A percentile compares a stretch with the other conserved stretches of the same genome.
These are phyloP conservation scores for Hyaloscypha hepaticicola DNA, from an alignment of 495 filamentous ascomycete species.

Conservation along the genomic window DNA sequence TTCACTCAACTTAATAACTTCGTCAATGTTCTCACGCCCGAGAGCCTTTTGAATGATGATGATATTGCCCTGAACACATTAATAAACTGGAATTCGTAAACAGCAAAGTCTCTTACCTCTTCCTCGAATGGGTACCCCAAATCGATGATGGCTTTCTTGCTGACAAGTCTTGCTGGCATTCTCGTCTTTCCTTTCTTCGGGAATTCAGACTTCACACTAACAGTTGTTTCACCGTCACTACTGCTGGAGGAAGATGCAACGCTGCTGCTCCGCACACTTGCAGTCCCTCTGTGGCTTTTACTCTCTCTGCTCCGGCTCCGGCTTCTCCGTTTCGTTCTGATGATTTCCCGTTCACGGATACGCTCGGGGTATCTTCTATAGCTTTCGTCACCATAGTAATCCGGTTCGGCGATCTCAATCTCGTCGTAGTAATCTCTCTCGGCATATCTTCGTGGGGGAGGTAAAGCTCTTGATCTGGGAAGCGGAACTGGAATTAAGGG, in stretches of 20 bases:
- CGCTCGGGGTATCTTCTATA: slow-evolving; percentile 59
- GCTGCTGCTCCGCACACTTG: slow-evolving; percentile 48
- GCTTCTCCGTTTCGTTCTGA: slow-evolving; percentile 39
- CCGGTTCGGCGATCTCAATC: slow-evolving; percentile 66
- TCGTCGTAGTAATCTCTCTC: slow-evolving; percentile 61
- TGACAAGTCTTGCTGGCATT: slow-evolving; percentile 74
- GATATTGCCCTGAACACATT: slow-evolving; percentile 59
- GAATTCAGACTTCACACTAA: slow-evolving; percentile 53
- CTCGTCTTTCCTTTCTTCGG: slow-evolving; percentile 86
- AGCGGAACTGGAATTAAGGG: slow-evolving; percentile 39
- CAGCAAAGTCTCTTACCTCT: slow-evolving; percentile 56
- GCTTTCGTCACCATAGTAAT: slow-evolving; percentile 66
- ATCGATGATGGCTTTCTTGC: slow-evolving; percentile 74
- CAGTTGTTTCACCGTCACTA: slow-evolving; percentile 30
- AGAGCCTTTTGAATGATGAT: slow-evolving; percentile 79
- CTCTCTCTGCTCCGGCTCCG: slow-evolving; percentile 37
- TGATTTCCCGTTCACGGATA: slow-evolving; percentile 48
- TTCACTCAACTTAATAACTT: slow-evolving; percentile 77
- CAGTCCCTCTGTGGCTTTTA: slow-evolving; percentile 35
- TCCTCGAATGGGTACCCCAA: slow-evolving; percentile 83
- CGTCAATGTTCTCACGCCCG: slow-evolving; percentile 86
- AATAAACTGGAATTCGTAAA: slow-evolving; percentile 1
- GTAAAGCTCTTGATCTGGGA: slow-evolving; percentile 38
- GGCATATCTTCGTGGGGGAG: slow-evolving; percentile 43
- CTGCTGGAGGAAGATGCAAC: slow-evolving; percentile 37